Base-by-base conservation (phyloP, 2,329 filamentous ascomycete species). In the Diaporthe australafricana region DNA sequence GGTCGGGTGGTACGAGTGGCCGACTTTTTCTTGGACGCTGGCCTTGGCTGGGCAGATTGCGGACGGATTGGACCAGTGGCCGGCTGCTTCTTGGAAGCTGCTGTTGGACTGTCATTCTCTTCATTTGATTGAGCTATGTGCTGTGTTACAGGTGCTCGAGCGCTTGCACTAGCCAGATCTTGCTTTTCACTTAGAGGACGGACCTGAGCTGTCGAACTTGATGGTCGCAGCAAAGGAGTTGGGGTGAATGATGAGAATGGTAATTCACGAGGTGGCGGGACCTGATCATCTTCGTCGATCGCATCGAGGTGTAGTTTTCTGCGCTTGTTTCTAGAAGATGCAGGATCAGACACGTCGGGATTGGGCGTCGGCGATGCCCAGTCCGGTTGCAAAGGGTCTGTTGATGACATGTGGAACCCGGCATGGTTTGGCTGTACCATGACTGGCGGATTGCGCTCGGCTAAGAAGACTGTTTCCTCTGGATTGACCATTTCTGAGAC, bases 211-310 rank as follows among this genome's bases (percentile, higher is more conserved):
- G 8, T 16, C 30, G 16, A 25, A 11, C 20, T 56, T 7, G 55
- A 35, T 27, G 42, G 17, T 3, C n/a, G n/a, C 20, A 14, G 16
- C 3, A 3, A 30, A 20, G 22, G 6, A n/a, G 22, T 6, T 35
- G 45, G 8, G 4, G 17, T 17, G 25, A 2, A 9, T 5, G 38
- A 16, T 1, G n/a, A 2, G 22, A 69, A 69, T 9, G 66, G 53
- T n/a, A 69, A 20, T 17, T 52, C 20, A 9, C 53, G 50, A 35
- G 66, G 66, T 40, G 67, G 67, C 3, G 53, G 50, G 25, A 57
- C 45, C 8, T 12, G 32, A 32, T 60, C 53, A 12, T 11, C 2
- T 5, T 40, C 53, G 16, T 40, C 42, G 20, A 12, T 20, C 16
- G 5, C 20, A 20, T 12, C n/a, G 17, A 22, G 9, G n/a, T 14